Percentiles rank a stretch among this genome's conserved stretches.
These are phyloP conservation scores for Brettanomyces custersianus DNA, from an alignment of 805 yeast genomes.

Conservation along the genomic window DNA sequence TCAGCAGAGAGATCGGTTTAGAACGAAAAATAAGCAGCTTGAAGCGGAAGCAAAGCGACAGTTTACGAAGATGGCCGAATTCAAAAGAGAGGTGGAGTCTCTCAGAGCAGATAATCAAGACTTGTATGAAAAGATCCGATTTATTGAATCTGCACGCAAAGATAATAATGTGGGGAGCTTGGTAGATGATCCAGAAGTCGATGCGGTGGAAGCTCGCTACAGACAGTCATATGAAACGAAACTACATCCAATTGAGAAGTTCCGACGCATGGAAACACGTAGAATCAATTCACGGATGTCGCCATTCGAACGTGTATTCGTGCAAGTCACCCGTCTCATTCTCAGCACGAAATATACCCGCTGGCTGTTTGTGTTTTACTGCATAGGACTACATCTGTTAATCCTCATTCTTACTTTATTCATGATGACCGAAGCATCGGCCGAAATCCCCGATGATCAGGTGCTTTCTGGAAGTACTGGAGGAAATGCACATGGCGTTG, in stretches of 20 bases:
- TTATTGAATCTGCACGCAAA: conserved; percentile 32
- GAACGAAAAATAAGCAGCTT: conserved; percentile 71
- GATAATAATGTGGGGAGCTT: conserved; percentile 12
- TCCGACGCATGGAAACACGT: conserved; percentile 69
- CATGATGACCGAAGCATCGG: conserved; percentile 27
- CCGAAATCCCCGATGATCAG: conserved; percentile 6
- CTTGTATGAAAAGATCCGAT: conserved; percentile 70
- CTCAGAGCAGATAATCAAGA: conserved; percentile 70
- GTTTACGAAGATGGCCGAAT: conserved; percentile 41
- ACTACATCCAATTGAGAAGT: conserved; percentile 75
- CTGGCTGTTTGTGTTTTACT: conserved; percentile 63
- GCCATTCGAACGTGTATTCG: conserved; percentile 70
- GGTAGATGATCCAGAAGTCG: conserved; percentile 11
- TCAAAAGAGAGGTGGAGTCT: conserved; percentile 53
- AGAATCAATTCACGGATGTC: conserved; percentile 64
- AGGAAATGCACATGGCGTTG: conserved; percentile 13
- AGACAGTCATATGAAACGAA: conserved; percentile 63
- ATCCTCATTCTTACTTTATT: conserved; percentile 58
- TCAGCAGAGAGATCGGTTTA: conserved; percentile 90
- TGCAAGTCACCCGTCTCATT: conserved; percentile 63
- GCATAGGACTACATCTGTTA: conserved; percentile 64
- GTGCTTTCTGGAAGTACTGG: conserved; percentile 19
- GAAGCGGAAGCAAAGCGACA: conserved; percentile 71
- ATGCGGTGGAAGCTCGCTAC: conserved; percentile 47
- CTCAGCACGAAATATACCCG: conserved; percentile 67